Base-by-base conservation (phyloP, 768 basidiomycete genomes). In the Paxillus ammoniavirescens region DNA sequence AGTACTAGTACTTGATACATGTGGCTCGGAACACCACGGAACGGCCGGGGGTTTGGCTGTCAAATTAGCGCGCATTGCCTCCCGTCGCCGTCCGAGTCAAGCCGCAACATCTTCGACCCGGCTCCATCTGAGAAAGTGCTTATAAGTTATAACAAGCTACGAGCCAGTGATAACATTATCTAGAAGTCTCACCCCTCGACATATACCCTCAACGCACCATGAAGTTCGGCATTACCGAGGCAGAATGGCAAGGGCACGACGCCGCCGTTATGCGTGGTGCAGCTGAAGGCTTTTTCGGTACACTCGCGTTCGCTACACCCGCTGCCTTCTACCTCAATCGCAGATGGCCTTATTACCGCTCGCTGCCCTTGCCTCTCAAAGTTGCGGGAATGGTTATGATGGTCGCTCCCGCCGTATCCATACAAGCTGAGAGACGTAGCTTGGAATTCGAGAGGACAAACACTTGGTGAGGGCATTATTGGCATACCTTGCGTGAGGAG, bases 381-480 rank as follows among this genome's bases (percentile, higher is more conserved):
- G 74, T 81, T 0, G 75, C 91, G 1, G 86, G 86, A 14, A 71
- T 83, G n/a, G 75, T 92, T 50, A 74, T 89, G 47, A 51, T 90
- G 52, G 77, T 85, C 46, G 82, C 83, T 0, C 91, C 91, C 0
- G 70, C 78, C 43, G 72, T 87, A 18, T 80, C 86, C 17, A 88
- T 93, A 42, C 82, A 86, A 56, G 91, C 86, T 5, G 91, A 93
- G 63, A 78, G 82, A 4, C 82, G 86, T 10, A 82, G 82, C 30
- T 69, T 85, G 36, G 77, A 80, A 54, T 91, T 80, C 57, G 87
- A 91, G 56, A 73, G 76, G 61, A 75, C 74, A 2, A 79, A 79
- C 12, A 35, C 35, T 62, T 87, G 85, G 87, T 86, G 40, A 15
- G 82, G 21, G 66, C 4, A 10, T 33, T 14, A 3, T 12, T 12